A percentile compares a stretch with the other conserved stretches of the same genome.
Conservation (phyloP, 2,329 filamentous ascomycete genomes). For the Colletotrichum limetticola region DNA sequence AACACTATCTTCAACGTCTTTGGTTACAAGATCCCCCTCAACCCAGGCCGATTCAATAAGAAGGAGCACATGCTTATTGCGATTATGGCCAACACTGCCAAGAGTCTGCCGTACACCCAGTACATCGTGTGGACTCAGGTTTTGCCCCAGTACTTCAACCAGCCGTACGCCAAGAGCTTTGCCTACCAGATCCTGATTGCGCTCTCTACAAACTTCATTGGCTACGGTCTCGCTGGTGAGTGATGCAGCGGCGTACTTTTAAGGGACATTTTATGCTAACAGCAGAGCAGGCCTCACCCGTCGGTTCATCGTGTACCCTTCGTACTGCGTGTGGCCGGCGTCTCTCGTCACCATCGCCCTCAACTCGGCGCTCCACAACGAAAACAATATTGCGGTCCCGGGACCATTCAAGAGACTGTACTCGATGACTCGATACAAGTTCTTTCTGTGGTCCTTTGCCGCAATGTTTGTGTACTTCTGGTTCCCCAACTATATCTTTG, state of each 20-base stretch:
- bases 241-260: background rate
- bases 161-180: constrained; percentile 58
- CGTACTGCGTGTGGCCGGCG: constrained; percentile 64
- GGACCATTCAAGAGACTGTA: constrained; percentile 54
- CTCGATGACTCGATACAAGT: constrained; percentile 55
- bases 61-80: constrained; percentile 71
- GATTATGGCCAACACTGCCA: constrained; percentile 68
- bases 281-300: constrained; percentile 45
- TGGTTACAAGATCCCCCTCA: constrained; percentile 59
- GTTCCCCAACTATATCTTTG: constrained; percentile 64
- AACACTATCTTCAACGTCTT: constrained; percentile 59
- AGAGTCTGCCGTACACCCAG: constrained; percentile 58
- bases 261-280: background rate
- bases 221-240: constrained; percentile 63
- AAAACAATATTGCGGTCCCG: constrained; percentile 50
- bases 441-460: constrained; percentile 56
- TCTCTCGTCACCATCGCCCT: constrained; percentile 62
- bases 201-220: constrained; percentile 64
- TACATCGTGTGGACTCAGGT: constrained; percentile 61
- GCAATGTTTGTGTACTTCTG: constrained; percentile 65
- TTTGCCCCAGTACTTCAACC: constrained; percentile 61
- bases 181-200: constrained; percentile 62
- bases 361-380: constrained; percentile 59
- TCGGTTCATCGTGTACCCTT: constrained; percentile 63
- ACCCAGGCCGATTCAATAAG: constrained; percentile 66